A percentile compares a stretch with the other conserved stretches of the same genome.
Conservation (phyloP, 2,329 filamentous ascomycete genomes). For the Bipolaris cookei region DNA sequence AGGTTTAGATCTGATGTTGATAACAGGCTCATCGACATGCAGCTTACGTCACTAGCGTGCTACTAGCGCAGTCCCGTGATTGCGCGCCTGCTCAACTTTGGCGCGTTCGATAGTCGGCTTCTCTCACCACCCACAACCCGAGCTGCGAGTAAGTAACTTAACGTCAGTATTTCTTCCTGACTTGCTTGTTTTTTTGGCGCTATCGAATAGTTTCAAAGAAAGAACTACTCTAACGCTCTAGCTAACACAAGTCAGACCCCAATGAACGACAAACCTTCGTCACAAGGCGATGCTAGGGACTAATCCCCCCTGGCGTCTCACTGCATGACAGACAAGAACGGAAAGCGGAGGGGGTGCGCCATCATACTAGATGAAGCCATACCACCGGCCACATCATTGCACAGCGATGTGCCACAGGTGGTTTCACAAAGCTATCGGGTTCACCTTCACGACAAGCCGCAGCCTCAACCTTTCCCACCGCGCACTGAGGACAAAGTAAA, state of each 20-base stretch:
- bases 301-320: constrained; percentile 31
- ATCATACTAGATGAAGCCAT: constrained; percentile 33
- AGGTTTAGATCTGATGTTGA: constrained; percentile 6
- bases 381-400: constrained; percentile 24
- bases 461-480: constrained; percentile 33
- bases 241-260: constrained; percentile 31
- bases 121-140: constrained; percentile 33
- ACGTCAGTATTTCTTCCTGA: background rate
- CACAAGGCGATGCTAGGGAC: constrained; percentile 31
- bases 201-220: background rate
- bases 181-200: background rate
- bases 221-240: background rate
- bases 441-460: constrained; percentile 12
- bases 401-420: constrained; percentile 18
- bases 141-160: constrained; percentile 35
- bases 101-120: constrained; percentile 21
- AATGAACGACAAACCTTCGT: constrained; percentile 37
- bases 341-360: constrained; percentile 45
- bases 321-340: constrained; percentile 43
- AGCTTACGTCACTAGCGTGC: constrained; percentile 19
- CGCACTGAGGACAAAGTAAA: constrained; percentile 45
- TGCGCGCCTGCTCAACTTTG: constrained; percentile 21
- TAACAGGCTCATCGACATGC: background rate
- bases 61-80: constrained; percentile 25
- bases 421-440: constrained; percentile 27